Conservation (phyloP, 208 protist genomes). For the Trypanosoma mega region DNA sequence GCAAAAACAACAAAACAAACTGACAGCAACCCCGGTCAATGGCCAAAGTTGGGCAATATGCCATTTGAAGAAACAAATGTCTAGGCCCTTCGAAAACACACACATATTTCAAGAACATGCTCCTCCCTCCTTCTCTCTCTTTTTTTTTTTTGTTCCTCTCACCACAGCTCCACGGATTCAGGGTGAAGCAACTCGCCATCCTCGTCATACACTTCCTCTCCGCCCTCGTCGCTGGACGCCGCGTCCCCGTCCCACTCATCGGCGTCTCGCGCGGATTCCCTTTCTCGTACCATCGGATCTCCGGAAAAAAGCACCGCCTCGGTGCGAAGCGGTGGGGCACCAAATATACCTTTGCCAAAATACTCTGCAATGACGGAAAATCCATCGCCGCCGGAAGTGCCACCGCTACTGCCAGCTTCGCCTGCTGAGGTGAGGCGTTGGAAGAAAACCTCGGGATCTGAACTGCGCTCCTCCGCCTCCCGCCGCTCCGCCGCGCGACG, state of each 20-base stretch:
- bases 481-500: constrained; percentile 23
- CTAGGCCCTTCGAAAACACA: too few species aligned
- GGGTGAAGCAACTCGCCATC: constrained; percentile 30
- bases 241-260: neutral
- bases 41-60: too few species aligned
- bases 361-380: constrained; percentile 92
- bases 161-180: constrained; percentile 39
- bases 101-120: too few species aligned
- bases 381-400: constrained; percentile 79
- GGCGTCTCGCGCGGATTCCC: neutral
- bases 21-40: too few species aligned
- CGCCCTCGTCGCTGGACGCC: constrained; percentile 13
- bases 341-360: constrained; percentile 86
- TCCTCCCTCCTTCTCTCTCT: too few species aligned
- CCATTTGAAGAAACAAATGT: too few species aligned
- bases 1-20: too few species aligned
- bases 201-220: constrained; percentile 33
- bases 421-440: constrained; percentile 8
- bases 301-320: constrained; percentile 22
- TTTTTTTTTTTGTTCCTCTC: too few species aligned
- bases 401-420: too few species aligned
- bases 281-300: neutral
- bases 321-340: constrained; percentile 12
- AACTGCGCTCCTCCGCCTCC: constrained; percentile 8
- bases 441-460: constrained; percentile 26